Percentiles rank a stretch among this genome's conserved stretches.
Evolutionary conservation across 306 rosid genomes (phyloP).

Genomic region (Neltuma alba): DNA sequence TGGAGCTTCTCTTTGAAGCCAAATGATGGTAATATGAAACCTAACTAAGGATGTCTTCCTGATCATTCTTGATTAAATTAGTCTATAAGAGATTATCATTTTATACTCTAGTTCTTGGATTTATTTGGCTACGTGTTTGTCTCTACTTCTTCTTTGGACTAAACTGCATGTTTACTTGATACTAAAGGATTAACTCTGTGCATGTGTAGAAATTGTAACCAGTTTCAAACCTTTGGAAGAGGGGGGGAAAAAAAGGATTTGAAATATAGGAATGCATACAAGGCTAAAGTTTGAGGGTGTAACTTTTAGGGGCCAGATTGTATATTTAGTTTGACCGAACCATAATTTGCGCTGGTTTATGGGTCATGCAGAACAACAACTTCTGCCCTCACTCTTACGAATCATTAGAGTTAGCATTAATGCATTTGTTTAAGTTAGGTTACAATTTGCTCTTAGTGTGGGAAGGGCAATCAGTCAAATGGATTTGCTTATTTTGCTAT

Average conservation of each 20-base stretch:
- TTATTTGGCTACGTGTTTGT: too few species aligned
- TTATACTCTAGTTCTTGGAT: too few species aligned
- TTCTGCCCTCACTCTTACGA: neutral
- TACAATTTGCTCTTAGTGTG: neutral
- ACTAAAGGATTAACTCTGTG: neutral
- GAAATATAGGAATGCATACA: neutral
- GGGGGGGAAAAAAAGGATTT: too few species aligned
- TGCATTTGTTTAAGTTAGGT: neutral
- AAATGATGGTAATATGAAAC: neutral
- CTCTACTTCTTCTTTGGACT: too few species aligned
- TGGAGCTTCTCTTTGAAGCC: neutral
- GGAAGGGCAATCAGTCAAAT: neutral
- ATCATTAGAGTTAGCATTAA: neutral
- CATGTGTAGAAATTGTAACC: neutral
- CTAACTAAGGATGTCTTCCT: constrained; percentile 2
- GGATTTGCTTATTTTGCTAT: neutral
- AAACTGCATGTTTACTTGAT: neutral
- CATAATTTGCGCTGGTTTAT: constrained; percentile 8
- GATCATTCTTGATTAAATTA: neutral
- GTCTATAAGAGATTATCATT: neutral
- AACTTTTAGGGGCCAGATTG: neutral
- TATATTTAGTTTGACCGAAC: neutral
- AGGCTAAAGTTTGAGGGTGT: neutral
- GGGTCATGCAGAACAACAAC: constrained; percentile 8
- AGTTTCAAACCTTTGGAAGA: neutral